Conservation (phyloP, 1,139 yeast genomes). For the Yamadazyma diddensiae region DNA sequence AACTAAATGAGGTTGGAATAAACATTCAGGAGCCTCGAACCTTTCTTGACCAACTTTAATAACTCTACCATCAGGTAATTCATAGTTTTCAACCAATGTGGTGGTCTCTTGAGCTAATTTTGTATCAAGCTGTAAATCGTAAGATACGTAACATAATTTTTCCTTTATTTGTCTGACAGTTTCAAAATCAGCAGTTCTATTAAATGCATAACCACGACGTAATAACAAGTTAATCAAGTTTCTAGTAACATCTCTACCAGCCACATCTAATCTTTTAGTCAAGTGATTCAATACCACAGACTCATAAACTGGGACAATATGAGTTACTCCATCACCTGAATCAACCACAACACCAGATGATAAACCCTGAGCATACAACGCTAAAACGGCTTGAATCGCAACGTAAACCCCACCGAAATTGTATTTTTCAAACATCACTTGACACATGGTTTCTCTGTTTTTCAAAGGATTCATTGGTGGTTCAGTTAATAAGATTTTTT, state of each 20-base stretch:
- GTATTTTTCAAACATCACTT: conserved; percentile 95
- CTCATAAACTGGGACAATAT: conserved; percentile 96
- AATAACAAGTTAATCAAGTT: conserved; percentile 84
- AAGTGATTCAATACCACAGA: conserved; percentile 92
- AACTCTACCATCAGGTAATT: conserved; percentile 94
- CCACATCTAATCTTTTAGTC: conserved; percentile 90
- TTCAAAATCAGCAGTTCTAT: conserved; percentile 97
- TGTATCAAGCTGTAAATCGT: conserved; percentile 86
- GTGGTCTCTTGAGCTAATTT: conserved; percentile 92
- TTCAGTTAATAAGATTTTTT: conserved; percentile 85
- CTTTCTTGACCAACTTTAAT: conserved; percentile 94
- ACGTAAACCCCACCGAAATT: conserved; percentile 96
- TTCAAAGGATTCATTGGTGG: conserved; percentile 97
- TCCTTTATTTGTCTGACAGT: conserved; percentile 98
- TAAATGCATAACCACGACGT: conserved; percentile 96
- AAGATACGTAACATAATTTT: conserved; percentile 90
- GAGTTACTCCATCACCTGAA: conserved; percentile 87
- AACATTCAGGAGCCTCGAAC: conserved; percentile 97
- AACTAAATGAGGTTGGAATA: conserved; percentile 95
- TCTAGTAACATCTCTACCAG: conserved; percentile 97
- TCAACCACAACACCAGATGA: conserved; percentile 99
- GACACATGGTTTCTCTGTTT: conserved; percentile 92
- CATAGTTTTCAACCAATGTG: conserved; percentile 84
- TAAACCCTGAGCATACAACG: conserved; percentile 94
- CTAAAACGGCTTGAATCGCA: conserved; percentile 96